Evolutionary conservation across 495 filamentous ascomycete species (phyloP), one percentile per base, ranked within the genome.

Genomic region (Penicillium paradoxum): DNA sequence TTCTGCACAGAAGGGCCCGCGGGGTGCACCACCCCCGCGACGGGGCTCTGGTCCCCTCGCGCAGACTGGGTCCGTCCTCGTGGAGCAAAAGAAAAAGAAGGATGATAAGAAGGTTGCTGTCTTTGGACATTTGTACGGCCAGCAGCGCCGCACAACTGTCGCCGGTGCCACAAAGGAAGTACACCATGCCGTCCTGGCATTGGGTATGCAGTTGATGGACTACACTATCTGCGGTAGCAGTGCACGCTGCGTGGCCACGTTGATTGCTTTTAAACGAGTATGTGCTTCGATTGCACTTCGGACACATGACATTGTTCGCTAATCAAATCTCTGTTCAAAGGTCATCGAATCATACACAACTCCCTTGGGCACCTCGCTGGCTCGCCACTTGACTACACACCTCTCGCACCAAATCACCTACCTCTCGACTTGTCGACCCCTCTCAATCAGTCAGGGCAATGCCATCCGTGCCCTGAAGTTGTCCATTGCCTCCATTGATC

Each of bases 371-470:
- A 90, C 84, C 51, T 89, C 91, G 3, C 79, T 98, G 32, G 82
- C 89, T 15, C 87, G 93, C 13, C 90, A 98, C 73, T 82, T 98
- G 57, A 91, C 90, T 22, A 85, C 87, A n/a, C 90, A 96, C 60
- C 79, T 98, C 51, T 93, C 89, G 51, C 88, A 91, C 51, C 93
- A 98, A 71, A 96, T 98, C 56, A 89, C 90, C 54, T 96, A 92
- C 63, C 83, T 98, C 25, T 88, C 86, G 38, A 90, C 90, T 51
- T 96, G 90, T 63, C 86, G 93, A 6, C 90, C 93, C 10, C 87
- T 97, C 69, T 91, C 88, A 45, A 89, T 93, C 66, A 87, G 87
- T 37, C 92, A 96, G 83, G 91, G 95, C 50, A 97, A 97, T 69
- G 90, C 90, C 17, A 96, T 98, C 66, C 82, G 95, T 33, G 90